Evolutionary conservation across 2,329 filamentous ascomycete species (phyloP).

Genomic region (Delphinella strobiligena): DNA sequence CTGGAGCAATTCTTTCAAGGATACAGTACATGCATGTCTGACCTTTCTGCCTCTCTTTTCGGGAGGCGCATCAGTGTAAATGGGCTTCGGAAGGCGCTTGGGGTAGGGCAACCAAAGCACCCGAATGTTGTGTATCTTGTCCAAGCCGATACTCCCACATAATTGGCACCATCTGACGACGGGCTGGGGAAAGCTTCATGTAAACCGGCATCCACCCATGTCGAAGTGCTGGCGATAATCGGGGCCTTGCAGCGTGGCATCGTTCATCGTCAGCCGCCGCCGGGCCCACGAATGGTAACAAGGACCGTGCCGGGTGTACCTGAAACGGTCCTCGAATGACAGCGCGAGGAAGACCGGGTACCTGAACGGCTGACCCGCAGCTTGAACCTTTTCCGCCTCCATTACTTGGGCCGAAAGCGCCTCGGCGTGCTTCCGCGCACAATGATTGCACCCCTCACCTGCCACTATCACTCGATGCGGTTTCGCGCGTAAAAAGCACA

Average conservation of each 20-base stretch:
- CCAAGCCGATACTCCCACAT: too few species aligned
- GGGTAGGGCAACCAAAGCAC: too few species aligned
- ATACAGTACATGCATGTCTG: too few species aligned
- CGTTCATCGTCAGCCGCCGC: conserved; percentile 11
- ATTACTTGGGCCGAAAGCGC: not conserved
- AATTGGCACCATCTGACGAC: too few species aligned
- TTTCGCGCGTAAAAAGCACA: conserved; percentile 9
- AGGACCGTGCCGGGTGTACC: conserved; percentile 7
- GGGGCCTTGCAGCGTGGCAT: conserved; percentile 7
- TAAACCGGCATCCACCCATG: not conserved
- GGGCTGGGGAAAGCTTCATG: conserved; percentile 3
- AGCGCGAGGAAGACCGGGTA: conserved; percentile 9
- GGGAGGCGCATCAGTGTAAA: too few species aligned
- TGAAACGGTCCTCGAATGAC: conserved; percentile 10
- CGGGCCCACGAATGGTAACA: conserved; percentile 11
- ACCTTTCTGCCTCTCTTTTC: too few species aligned
- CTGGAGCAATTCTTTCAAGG: too few species aligned
- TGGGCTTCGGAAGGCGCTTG: too few species aligned
- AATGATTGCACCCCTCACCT: conserved; percentile 5
- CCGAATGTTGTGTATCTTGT: too few species aligned
- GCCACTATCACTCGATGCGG: conserved; percentile 7
- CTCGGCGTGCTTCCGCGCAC: conserved; percentile 3
- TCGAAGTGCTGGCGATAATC: conserved; percentile 1
- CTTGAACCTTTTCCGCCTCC: conserved; percentile 7
- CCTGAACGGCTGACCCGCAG: conserved; percentile 8